Conservation (phyloP, 805 yeast species). For the Pichia nanzhaoensis region DNA sequence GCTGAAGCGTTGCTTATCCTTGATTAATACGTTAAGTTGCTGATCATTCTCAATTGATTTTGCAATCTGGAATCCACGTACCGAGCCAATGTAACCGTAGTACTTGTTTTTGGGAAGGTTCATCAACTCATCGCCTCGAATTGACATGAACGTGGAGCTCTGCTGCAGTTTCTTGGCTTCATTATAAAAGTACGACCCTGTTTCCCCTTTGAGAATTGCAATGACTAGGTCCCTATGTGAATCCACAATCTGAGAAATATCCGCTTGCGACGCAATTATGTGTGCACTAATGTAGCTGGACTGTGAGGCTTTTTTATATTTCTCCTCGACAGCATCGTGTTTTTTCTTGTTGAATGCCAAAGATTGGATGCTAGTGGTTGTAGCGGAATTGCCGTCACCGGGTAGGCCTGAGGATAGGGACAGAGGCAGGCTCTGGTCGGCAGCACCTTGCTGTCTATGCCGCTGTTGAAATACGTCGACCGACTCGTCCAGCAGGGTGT, state of each 20-base stretch:
- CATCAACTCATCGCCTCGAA: constrained; percentile 43
- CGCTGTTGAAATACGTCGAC: too few species aligned
- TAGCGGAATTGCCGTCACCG: not conserved
- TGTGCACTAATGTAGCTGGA: constrained; percentile 16
- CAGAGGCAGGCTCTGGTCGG: too few species aligned
- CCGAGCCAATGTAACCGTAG: constrained; percentile 58
- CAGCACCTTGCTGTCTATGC: not conserved
- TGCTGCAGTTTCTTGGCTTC: constrained; percentile 39
- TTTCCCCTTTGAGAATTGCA: constrained; percentile 33
- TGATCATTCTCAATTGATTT: constrained; percentile 30
- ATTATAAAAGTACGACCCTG: constrained; percentile 42
- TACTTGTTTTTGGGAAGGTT: constrained; percentile 40
- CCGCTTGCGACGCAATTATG: constrained; percentile 10
- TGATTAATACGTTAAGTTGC: constrained; percentile 28
- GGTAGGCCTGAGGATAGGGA: too few species aligned
- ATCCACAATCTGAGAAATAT: constrained; percentile 8
- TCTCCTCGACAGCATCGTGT: constrained; percentile 12
- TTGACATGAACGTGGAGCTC: constrained; percentile 34
- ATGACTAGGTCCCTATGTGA: constrained; percentile 10
- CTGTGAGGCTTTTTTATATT: constrained; percentile 11
- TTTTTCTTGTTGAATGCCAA: constrained; percentile 7
- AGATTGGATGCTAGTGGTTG: not conserved
- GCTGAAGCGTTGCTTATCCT: constrained; percentile 27
- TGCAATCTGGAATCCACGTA: constrained; percentile 48
- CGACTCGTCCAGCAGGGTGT: constrained; percentile 1